Base-by-base conservation (phyloP, 176 grass and related monocot species). In the Chrysopogon serrulatus region DNA sequence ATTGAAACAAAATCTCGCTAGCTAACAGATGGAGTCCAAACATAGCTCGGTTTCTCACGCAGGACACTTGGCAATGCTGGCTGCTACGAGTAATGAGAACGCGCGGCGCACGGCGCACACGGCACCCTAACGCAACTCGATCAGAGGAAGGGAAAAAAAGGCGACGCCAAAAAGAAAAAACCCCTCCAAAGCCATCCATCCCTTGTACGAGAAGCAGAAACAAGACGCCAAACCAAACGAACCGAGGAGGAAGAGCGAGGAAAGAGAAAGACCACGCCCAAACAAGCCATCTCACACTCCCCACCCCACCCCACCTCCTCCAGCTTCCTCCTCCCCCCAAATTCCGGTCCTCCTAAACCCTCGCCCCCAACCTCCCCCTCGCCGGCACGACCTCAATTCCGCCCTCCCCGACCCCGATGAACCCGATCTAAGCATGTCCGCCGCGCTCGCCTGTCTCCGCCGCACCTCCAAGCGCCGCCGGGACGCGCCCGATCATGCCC, bases 401-500 rank as follows among this genome's bases (percentile, higher is more conserved):
- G 37, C 40, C 35, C 9, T 28, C 81, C n/a, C 72, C 8, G 35
- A n/a, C 62, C 16, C 75, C 80, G 85, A 91, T 91, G 89, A 42
- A 73, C 57, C 76, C 85, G 89, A 91, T 91, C 89, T 91, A 77
- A 87, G 85, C 76, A 91, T 91, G 89, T 82, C 83, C 83, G 53
- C 64, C 71, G 88, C 64, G 14, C 21, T 86, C 5, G 63, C 48
- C 70, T 63, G 82, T 10, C 83, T 54, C 74, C 94, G 86, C 48
- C 91, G 88, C 70, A 84, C 84, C 89, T 78, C 89, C 69, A 91
- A 91, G 89, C 89, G 89, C 89, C 89, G 89, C 80, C 89, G 89
- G 27, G 89, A 91, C 62, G 73, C 83, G 34, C 73, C 85, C 71
- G 70, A 88, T 82, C 66, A 90, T 83, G 71, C 88, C 36, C 70